These are phyloP conservation scores for Laguncularia racemosa DNA, from an alignment of 345 rosid genomes.

Conservation along the genomic window DNA sequence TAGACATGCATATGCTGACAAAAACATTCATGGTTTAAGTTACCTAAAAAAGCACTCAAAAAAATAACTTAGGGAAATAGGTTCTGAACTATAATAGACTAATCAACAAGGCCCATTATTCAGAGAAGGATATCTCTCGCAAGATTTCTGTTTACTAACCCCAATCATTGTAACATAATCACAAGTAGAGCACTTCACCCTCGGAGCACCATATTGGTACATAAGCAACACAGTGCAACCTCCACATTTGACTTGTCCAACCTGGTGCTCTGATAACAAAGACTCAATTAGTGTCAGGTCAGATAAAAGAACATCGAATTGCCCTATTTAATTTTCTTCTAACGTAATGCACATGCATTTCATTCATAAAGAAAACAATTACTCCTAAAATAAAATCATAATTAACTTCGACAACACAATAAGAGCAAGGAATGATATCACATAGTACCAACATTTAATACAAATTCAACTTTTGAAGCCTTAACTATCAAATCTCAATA, in stretches of 20 bases:
- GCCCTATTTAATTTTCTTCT: background rate
- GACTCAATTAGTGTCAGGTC: too few species aligned
- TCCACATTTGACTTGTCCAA: slow-evolving; percentile 66
- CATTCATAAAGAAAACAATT: background rate
- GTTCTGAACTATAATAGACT: too few species aligned
- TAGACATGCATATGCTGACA: too few species aligned
- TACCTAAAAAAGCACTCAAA: too few species aligned
- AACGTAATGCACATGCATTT: background rate
- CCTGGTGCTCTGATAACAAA: slow-evolving; percentile 48
- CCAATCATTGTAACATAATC: slow-evolving; percentile 57
- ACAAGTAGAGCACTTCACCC: slow-evolving; percentile 81
- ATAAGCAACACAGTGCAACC: slow-evolving; percentile 56
- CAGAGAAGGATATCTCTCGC: background rate
- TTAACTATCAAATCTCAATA: too few species aligned
- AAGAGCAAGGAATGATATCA: background rate
- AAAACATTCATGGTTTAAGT: too few species aligned
- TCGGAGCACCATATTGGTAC: slow-evolving; percentile 80
- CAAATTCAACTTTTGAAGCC: too few species aligned
- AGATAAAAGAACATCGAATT: slow-evolving; percentile 1
- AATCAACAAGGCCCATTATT: too few species aligned
- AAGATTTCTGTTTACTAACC: slow-evolving; percentile 32
- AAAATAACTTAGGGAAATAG: too few species aligned
- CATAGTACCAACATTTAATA: too few species aligned
- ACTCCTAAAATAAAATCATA: background rate
- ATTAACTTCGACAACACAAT: background rate